Evolutionary conservation across 208 protist species (phyloP), one percentile per base, ranked within the genome.

Genomic region (Spongospora subterranea): DNA sequence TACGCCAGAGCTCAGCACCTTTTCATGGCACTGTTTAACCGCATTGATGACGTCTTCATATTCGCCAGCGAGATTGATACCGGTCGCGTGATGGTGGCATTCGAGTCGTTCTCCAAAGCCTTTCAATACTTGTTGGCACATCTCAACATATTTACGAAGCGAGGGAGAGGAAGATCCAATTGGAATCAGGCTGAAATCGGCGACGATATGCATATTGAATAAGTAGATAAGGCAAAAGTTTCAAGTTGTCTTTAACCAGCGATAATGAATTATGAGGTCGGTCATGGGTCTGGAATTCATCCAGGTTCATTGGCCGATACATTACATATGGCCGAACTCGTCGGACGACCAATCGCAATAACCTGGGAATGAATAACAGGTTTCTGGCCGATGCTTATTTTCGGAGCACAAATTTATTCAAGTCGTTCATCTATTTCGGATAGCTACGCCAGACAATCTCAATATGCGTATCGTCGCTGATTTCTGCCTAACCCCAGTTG

Each of bases 61-160:
- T 60, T 60, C 50, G 50, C 50, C 50, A 60, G 50, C 50, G 50
- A 60, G 50, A 60, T 60, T 60, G 13, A 24, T 60, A 24, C 50
- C 50, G 24, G 13, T 60, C 6, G 50, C 50, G 24, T 60, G 50
- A 6, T 60, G 50, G 50, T 60, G 50, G 50, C 50, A 60, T 60
- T 60, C 50, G 50, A 60, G 13, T 60, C 24, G 6, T 24, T 24
- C 50, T 24, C 50, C 50, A 29, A 29, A 6, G 24, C 50, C 24
- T 60, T 60, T 60, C 50, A 60, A 60, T 60, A 60, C 50, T 60
- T 60, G 50, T 24, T 60, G 50, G 50, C 50, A 60, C 13, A 60
- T 60, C 13, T 60, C 50, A 60, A 24, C 24, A 24, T 60, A 60
- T 60, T 60, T 60, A 24, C 50, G 50, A 24, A 60, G 6, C 24